A percentile compares a stretch with the other conserved stretches of the same genome.
These are phyloP conservation scores for Colletotrichum scovillei DNA, from an alignment of 2,329 filamentous ascomycete species.

Conservation along the genomic window DNA sequence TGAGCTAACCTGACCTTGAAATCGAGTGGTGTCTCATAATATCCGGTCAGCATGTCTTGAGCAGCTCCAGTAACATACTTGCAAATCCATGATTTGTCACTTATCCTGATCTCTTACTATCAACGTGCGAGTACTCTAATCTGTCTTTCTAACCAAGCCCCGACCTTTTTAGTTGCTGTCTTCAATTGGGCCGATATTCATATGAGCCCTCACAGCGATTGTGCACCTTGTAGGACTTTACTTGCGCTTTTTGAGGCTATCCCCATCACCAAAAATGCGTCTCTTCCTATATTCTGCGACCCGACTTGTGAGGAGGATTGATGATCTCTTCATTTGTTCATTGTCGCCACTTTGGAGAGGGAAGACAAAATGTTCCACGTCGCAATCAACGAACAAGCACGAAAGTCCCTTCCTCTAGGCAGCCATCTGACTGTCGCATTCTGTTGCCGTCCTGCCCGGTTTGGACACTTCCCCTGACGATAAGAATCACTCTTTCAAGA, in stretches of 20 bases:
- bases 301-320: background rate
- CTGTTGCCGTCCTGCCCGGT: background rate
- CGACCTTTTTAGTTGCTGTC: too few species aligned
- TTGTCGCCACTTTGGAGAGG: background rate
- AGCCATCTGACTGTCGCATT: background rate
- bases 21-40: background rate
- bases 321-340: background rate
- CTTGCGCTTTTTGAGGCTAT: background rate
- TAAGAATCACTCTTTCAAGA: background rate
- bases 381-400: background rate
- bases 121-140: background rate
- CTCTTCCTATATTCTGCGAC: background rate
- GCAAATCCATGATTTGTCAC: background rate
- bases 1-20: background rate
- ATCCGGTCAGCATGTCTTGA: background rate
- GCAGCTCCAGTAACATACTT: too few species aligned
- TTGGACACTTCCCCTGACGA: background rate
- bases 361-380: background rate
- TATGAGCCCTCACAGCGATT: background rate
- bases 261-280: background rate
- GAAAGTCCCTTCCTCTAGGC: background rate
- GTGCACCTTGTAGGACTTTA: background rate
- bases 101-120: background rate
- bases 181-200: background rate
- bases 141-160: background rate